phyloP scores from a whole-genome alignment of 176 grass and related monocot species.

The Paspalum vaginatum region DNA sequence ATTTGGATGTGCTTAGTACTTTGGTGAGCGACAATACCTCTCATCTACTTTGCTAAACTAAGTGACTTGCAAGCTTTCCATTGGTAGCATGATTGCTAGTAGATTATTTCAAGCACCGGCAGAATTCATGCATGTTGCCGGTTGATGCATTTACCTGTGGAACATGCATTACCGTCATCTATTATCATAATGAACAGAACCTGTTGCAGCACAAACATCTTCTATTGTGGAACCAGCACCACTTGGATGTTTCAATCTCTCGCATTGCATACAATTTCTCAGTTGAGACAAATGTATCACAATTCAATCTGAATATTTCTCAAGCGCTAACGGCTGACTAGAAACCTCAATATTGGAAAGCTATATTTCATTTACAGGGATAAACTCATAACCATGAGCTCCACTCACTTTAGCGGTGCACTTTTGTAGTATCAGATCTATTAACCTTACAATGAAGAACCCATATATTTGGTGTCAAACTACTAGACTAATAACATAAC shows the following conservation, averaged over 20 bases:
- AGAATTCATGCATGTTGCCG: neutral
- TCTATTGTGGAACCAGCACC: neutral
- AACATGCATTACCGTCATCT: neutral
- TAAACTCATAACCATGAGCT: constrained; percentile 19
- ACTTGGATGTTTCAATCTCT: neutral
- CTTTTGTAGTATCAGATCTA: constrained; percentile 2
- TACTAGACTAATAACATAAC: constrained; percentile 24
- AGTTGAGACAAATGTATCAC: neutral
- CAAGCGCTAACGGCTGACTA: neutral
- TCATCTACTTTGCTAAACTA: neutral
- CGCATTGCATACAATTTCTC: neutral
- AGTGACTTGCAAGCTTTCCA: neutral
- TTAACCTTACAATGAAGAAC: neutral
- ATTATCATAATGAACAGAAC: neutral
- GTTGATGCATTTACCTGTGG: neutral
- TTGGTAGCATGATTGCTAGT: neutral
- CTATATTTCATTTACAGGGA: constrained; percentile 1
- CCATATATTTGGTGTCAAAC: constrained; percentile 17
- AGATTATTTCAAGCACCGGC: neutral
- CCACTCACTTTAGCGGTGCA: neutral
- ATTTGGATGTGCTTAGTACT: neutral
- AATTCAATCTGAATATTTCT: constrained; percentile 15
- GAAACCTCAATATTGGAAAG: neutral
- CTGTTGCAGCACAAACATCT: neutral
- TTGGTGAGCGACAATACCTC: neutral